Conservation (phyloP, 1,284 basidiomycete species). For the Sporisorium graminicola region DNA sequence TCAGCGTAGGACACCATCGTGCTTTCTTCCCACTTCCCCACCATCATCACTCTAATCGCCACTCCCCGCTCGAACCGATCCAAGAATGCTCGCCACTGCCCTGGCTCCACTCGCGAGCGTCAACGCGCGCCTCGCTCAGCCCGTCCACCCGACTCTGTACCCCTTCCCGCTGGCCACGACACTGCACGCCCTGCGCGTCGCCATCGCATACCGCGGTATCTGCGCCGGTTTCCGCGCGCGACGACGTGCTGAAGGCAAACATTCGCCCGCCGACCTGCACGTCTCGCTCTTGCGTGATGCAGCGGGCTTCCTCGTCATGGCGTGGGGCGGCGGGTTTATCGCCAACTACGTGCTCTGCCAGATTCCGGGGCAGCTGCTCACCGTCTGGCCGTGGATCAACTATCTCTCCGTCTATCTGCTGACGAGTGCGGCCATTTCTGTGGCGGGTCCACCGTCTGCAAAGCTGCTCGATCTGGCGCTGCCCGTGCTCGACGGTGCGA, state of each 20-base stretch:
- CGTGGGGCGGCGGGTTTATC: slow-evolving; percentile 62
- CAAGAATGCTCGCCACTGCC: slow-evolving; percentile 42
- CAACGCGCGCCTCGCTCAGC: slow-evolving; percentile 42
- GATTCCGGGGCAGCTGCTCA: slow-evolving; percentile 56
- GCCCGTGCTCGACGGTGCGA: slow-evolving; percentile 57
- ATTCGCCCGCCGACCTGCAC: slow-evolving; percentile 19
- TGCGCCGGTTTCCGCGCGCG: slow-evolving; percentile 29
- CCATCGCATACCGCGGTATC: slow-evolving; percentile 52
- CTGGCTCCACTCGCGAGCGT: slow-evolving; percentile 44
- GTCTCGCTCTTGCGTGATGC: slow-evolving; percentile 39
- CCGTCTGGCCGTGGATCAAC: slow-evolving; percentile 52
- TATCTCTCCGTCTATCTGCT: slow-evolving; percentile 56
- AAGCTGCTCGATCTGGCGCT: slow-evolving; percentile 49
- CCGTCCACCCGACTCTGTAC: slow-evolving; percentile 52
- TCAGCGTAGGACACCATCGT: neutral
- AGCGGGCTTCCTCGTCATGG: slow-evolving; percentile 63
- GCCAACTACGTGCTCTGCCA: slow-evolving; percentile 49
- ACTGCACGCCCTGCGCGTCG: slow-evolving; percentile 56
- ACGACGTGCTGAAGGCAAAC: slow-evolving; percentile 25
- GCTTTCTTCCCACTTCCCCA: neutral
- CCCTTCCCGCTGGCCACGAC: slow-evolving; percentile 55
- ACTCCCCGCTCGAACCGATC: neutral
- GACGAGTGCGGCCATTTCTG: slow-evolving; percentile 8
- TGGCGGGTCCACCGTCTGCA: slow-evolving; percentile 27
- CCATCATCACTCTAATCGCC: neutral